Conservation (phyloP, 352 stramenopile genomes). For the Phytophthora citricola region DNA sequence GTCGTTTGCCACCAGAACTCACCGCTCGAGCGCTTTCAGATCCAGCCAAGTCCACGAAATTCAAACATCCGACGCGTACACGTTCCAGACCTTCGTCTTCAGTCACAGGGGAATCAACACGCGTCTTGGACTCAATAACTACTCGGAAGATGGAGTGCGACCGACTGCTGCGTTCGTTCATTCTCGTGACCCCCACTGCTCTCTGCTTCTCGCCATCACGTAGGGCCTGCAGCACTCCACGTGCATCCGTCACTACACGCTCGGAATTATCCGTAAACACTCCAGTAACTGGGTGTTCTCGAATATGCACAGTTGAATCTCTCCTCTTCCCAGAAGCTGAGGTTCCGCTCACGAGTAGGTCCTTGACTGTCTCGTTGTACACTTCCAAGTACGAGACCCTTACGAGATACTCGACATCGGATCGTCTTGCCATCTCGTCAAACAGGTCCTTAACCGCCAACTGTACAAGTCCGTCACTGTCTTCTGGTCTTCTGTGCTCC, state of each 20-base stretch:
- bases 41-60: conserved; percentile 93
- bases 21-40: conserved; percentile 93
- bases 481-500: conserved; percentile 32
- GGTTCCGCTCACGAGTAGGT: conserved; percentile 76
- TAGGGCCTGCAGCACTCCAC: conserved; percentile 45
- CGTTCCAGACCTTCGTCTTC: conserved; percentile 25
- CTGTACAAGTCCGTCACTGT: conserved; percentile 49
- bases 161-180: conserved; percentile 68
- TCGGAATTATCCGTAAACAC: conserved; percentile 63
- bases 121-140: conserved; percentile 47
- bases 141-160: conserved; percentile 64
- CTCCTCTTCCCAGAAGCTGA: conserved; percentile 23
- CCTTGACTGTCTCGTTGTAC: conserved; percentile 97
- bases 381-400: conserved; percentile 97
- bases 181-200: conserved; percentile 48
- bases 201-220: conserved; percentile 54
- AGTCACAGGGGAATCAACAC: conserved; percentile 14
- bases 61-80: conserved; percentile 65
- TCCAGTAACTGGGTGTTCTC: conserved; percentile 55
- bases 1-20: conserved; percentile 56
- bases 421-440: conserved; percentile 53
- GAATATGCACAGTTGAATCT: conserved; percentile 43
- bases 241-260: conserved; percentile 45
- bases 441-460: conserved; percentile 60
- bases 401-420: conserved; percentile 86